A percentile compares a stretch with the other conserved stretches of the same genome.
Conservation (phyloP, 2,329 filamentous ascomycete genomes). For the Epichloe uncinata region DNA sequence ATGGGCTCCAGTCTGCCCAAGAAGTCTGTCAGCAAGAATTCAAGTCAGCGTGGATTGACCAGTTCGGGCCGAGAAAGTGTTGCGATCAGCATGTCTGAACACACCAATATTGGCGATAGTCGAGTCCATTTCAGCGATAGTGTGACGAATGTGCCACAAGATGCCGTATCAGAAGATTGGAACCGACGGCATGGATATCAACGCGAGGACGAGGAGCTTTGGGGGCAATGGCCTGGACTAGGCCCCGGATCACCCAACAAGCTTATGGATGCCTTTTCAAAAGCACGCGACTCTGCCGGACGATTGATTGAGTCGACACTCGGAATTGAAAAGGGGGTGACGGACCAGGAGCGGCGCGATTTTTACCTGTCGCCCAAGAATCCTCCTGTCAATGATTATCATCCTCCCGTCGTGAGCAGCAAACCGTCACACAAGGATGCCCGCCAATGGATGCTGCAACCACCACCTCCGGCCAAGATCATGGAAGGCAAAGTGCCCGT, state of each 20-base stretch:
- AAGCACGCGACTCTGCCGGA: constrained; percentile 43
- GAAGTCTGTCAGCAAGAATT: constrained; percentile 43
- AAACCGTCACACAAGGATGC: constrained; percentile 56
- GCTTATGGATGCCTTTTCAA: constrained; percentile 43
- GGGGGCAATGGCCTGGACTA: constrained; percentile 39
- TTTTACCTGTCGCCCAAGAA: constrained; percentile 49
- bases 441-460: constrained; percentile 84
- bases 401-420: constrained; percentile 72
- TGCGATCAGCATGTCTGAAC: constrained; percentile 23
- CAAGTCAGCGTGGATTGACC: constrained; percentile 46
- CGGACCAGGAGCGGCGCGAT: constrained; percentile 39
- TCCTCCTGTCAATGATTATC: constrained; percentile 73
- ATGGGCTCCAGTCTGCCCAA: constrained; percentile 65
- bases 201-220: constrained; percentile 76
- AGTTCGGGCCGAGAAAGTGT: constrained; percentile 44
- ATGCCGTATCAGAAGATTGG: constrained; percentile 42
- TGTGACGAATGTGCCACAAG: constrained; percentile 23
- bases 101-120: constrained; percentile 25
- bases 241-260: constrained; percentile 37
- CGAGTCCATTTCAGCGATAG: constrained; percentile 19
- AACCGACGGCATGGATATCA: constrained; percentile 64
- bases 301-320: constrained; percentile 39
- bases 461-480: constrained; percentile 74
- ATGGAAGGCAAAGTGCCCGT: constrained; percentile 79
- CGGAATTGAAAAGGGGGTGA: constrained; percentile 37